Conservation (phyloP, 2,329 filamentous ascomycete species). For the Chalaropsis ovoidea region DNA sequence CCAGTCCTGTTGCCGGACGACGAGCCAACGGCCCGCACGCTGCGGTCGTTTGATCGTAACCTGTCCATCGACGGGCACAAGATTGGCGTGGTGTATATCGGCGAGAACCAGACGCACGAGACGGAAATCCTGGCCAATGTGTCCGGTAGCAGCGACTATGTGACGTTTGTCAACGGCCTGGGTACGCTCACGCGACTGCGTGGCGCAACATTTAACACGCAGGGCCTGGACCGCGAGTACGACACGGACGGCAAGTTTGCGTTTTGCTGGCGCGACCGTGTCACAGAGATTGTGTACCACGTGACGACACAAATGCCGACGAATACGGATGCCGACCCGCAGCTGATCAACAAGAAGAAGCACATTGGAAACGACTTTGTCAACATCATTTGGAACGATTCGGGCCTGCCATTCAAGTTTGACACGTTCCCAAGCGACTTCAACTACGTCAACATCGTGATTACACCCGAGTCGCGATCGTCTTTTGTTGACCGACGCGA, state of each 20-base stretch:
- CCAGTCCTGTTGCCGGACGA: slow-evolving; percentile 66
- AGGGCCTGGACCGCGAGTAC: slow-evolving; percentile 70
- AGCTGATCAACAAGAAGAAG: slow-evolving; percentile 74
- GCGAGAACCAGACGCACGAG: slow-evolving; percentile 73
- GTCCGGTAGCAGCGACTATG: slow-evolving; percentile 77
- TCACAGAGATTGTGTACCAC: slow-evolving; percentile 92
- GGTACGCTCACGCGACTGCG: slow-evolving; percentile 74
- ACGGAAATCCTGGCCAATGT: slow-evolving; percentile 78
- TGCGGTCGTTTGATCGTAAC: slow-evolving; percentile 73
- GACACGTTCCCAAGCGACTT: slow-evolving; percentile 90
- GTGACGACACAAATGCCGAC: slow-evolving; percentile 97
- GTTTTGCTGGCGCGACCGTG: slow-evolving; percentile 87
- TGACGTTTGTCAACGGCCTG: slow-evolving; percentile 69
- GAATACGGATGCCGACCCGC: slow-evolving; percentile 62
- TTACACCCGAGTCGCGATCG: slow-evolving; percentile 72
- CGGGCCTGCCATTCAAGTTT: slow-evolving; percentile 77
- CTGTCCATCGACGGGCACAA: slow-evolving; percentile 92
- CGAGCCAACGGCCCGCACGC: slow-evolving; percentile 60
- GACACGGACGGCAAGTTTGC: slow-evolving; percentile 78
- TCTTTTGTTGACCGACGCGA: slow-evolving; percentile 60
- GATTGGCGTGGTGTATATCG: slow-evolving; percentile 87
- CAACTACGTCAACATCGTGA: slow-evolving; percentile 94
- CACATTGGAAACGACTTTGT: slow-evolving; percentile 98
- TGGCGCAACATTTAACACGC: slow-evolving; percentile 80
- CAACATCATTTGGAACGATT: slow-evolving; percentile 97